Evolutionary conservation across 2,329 filamentous ascomycete species (phyloP).

Genomic region (Monilinia laxa): DNA sequence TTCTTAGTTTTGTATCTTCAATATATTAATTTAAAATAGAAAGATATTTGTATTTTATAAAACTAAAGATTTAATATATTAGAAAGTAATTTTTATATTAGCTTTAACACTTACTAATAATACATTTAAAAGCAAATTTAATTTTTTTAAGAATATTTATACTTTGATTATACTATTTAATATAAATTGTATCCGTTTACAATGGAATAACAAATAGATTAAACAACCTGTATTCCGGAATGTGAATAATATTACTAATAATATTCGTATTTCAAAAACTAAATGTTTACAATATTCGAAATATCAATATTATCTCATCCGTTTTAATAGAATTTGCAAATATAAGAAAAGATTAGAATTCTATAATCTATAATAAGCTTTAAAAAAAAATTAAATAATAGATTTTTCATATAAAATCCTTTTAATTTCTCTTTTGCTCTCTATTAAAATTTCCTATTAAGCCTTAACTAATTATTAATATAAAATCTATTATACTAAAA

Average conservation of each 20-base stretch:
- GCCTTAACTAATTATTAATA: background rate
- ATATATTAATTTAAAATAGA: slow-evolving; percentile 24
- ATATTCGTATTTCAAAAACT: slow-evolving; percentile 26
- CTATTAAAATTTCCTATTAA: background rate
- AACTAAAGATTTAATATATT: slow-evolving; percentile 31
- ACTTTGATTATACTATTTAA: slow-evolving; percentile 31
- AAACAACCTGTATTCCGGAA: slow-evolving; percentile 34
- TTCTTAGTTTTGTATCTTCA: background rate
- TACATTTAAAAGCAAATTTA: slow-evolving; percentile 34
- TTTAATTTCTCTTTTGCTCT: slow-evolving; percentile 7
- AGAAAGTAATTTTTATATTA: slow-evolving; percentile 31
- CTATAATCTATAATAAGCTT: slow-evolving; percentile 35
- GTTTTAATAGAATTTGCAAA: slow-evolving; percentile 37
- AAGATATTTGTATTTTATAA: slow-evolving; percentile 37
- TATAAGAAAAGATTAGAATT: slow-evolving; percentile 35
- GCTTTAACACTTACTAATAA: slow-evolving; percentile 35
- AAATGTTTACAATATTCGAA: slow-evolving; percentile 43
- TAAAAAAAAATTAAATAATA: slow-evolving; percentile 36
- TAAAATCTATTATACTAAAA: background rate
- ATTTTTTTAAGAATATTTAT: slow-evolving; percentile 33
- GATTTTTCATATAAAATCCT: slow-evolving; percentile 18
- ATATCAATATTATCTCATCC: slow-evolving; percentile 42
- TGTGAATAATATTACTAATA: slow-evolving; percentile 26
- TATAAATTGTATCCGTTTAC: slow-evolving; percentile 31
- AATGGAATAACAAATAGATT: slow-evolving; percentile 32